These are phyloP conservation scores for Albatrellus ellisii DNA, from an alignment of 768 basidiomycete genomes.

Conservation along the genomic window DNA sequence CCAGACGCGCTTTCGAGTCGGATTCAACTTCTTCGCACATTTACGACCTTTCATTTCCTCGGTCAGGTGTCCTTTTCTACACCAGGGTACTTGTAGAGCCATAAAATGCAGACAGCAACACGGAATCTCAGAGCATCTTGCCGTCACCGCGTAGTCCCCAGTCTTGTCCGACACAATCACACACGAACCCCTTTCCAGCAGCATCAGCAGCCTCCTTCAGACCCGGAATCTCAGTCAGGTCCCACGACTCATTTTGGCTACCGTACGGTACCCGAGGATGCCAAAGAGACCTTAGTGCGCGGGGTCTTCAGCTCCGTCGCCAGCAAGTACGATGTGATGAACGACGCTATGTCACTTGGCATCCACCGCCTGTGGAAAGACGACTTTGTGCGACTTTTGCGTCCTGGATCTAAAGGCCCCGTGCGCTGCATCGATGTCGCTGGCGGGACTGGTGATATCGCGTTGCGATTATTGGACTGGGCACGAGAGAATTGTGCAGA, in stretches of 20 bases:
- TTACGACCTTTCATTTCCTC: too few species aligned
- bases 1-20: too few species aligned
- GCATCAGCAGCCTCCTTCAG: neutral
- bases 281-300: conserved; percentile 85
- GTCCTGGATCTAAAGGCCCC: conserved; percentile 65
- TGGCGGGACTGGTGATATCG: conserved; percentile 97
- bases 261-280: conserved; percentile 71
- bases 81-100: too few species aligned
- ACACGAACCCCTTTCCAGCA: neutral
- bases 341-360: conserved; percentile 96
- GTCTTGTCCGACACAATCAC: conserved; percentile 3
- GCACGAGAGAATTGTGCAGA: conserved; percentile 84
- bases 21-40: too few species aligned
- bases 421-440: conserved; percentile 88
- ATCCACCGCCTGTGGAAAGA: conserved; percentile 98
- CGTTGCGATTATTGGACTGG: conserved; percentile 82
- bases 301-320: conserved; percentile 94
- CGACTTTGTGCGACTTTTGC: conserved; percentile 60
- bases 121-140: conserved; percentile 2
- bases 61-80: too few species aligned
- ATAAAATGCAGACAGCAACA: conserved; percentile 7
- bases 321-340: conserved; percentile 94
- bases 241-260: conserved; percentile 87
- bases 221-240: conserved; percentile 5
- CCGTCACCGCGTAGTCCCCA: neutral